Evolutionary conservation across 768 basidiomycete genomes (phyloP).

Genomic region (Inosperma sp.): DNA sequence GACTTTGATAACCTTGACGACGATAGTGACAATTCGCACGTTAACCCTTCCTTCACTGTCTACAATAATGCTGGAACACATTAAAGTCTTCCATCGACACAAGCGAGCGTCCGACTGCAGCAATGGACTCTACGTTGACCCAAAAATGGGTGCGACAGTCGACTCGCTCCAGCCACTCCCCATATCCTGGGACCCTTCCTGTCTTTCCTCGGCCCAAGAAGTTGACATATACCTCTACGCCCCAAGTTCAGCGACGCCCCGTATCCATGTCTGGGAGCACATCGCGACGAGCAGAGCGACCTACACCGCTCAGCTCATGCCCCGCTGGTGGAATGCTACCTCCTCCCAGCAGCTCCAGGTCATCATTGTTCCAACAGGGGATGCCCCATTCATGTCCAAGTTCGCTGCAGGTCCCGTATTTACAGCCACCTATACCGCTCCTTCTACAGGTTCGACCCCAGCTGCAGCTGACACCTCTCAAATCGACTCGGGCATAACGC

Average conservation of each 20-base stretch:
- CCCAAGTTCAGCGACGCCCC: slow-evolving; percentile 36
- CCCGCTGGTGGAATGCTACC: slow-evolving; percentile 70
- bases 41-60: too few species aligned
- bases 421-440: slow-evolving; percentile 52
- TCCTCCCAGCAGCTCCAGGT: slow-evolving; percentile 49
- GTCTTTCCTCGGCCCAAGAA: slow-evolving; percentile 38
- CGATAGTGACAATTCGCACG: slow-evolving; percentile 44
- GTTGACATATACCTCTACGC: slow-evolving; percentile 71
- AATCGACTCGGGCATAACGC: slow-evolving; percentile 31
- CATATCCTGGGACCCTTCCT: slow-evolving; percentile 63
- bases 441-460: slow-evolving; percentile 34
- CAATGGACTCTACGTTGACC: too few species aligned
- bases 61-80: too few species aligned
- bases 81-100: too few species aligned
- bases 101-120: too few species aligned
- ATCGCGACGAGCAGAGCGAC: slow-evolving; percentile 47
- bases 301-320: slow-evolving; percentile 47
- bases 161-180: slow-evolving; percentile 46
- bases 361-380: slow-evolving; percentile 47
- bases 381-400: slow-evolving; percentile 46
- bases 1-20: too few species aligned
- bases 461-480: slow-evolving; percentile 39
- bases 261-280: slow-evolving; percentile 54
- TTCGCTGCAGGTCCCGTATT: slow-evolving; percentile 68
- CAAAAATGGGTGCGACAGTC: too few species aligned